Base-by-base conservation (phyloP, 306 rosid genomes). In the Castanea crenata region DNA sequence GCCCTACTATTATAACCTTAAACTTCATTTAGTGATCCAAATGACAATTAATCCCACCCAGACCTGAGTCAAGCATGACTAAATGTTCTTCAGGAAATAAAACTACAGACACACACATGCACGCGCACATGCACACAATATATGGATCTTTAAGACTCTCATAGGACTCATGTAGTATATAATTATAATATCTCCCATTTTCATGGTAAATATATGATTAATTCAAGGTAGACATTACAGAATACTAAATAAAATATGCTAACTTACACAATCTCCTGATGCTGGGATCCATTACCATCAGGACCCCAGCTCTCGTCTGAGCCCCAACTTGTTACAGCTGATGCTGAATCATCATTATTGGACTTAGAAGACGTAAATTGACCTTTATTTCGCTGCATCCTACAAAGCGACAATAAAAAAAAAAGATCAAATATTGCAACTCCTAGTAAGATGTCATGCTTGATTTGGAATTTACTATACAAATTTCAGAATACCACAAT, bases 321-420 rank as follows among this genome's bases (percentile, higher is more conserved):
- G 63, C 83, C 92, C 86, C 91, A 81, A 76, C 84, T 88, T 62
- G 89, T 78, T 49, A 63, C 87, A 64, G 78, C 87, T 77, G 88
- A 83, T 51, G 87, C 81, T 68, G 96, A 86, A 74, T 91, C 96
- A 73, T 89, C 96, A 62, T 80, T 78, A 75, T 67, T 88, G 74
- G 91, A 80, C 86, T 92, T 92, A 18, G 92, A 77, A 76, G 92
- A 92, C 16, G 92, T 90, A 85, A 92, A 92, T 74, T 92, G 94
- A 34, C 94, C 97, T 82, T 90, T 92, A 79, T 90, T 88, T 76
- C 97, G 89, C 81, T 86, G 94, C 94, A 90, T 92, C 85, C 97
- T 92, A 80, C 76, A 79, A 49, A 82, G 64, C 49, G 14, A 68
- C 76, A 67, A n/a, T 2, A 55, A 6, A 55, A 55, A n/a, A 6